phyloP scores from a whole-genome alignment of 1,284 basidiomycete genomes.

The Mycena sp. region DNA sequence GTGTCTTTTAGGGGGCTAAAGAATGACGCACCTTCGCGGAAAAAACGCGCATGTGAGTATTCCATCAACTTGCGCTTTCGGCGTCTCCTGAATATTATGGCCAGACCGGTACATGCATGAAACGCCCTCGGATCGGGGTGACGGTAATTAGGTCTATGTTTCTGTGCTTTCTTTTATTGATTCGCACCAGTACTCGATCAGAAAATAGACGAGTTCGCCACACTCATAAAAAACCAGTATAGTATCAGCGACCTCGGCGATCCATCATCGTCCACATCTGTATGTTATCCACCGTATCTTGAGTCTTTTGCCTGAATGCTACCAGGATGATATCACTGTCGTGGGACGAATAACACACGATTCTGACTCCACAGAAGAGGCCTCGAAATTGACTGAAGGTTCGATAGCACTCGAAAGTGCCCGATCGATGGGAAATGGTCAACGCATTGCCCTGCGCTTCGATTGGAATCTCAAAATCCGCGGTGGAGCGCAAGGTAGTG shows the following conservation, averaged over 20 bases:
- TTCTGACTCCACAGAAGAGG: constrained; percentile 59
- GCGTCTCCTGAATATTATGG: not conserved
- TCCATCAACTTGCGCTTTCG: constrained; percentile 3
- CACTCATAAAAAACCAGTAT: constrained; percentile 77
- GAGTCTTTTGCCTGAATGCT: constrained; percentile 22
- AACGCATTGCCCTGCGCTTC: constrained; percentile 77
- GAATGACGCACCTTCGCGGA: constrained; percentile 51
- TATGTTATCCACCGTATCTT: constrained; percentile 43
- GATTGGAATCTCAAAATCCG: constrained; percentile 72
- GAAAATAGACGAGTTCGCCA: constrained; percentile 85
- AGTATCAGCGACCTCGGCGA: constrained; percentile 79
- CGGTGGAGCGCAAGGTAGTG: constrained; percentile 68
- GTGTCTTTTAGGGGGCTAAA: constrained; percentile 55
- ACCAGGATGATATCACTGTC: constrained; percentile 76
- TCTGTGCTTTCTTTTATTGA: not conserved
- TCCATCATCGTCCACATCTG: constrained; percentile 78
- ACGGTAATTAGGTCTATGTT: constrained; percentile 59
- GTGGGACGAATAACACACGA: constrained; percentile 88
- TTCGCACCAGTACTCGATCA: constrained; percentile 76
- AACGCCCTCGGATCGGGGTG: constrained; percentile 83
- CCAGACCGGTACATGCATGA: constrained; percentile 95
- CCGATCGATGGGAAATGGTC: constrained; percentile 79
- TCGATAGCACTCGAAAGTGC: constrained; percentile 85
- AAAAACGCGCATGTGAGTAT: constrained; percentile 64
- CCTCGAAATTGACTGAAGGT: constrained; percentile 77